A percentile compares a stretch with the other conserved stretches of the same genome.
Conservation (phyloP, 176 grass and related monocot species). For the Tuctoria greenei region DNA sequence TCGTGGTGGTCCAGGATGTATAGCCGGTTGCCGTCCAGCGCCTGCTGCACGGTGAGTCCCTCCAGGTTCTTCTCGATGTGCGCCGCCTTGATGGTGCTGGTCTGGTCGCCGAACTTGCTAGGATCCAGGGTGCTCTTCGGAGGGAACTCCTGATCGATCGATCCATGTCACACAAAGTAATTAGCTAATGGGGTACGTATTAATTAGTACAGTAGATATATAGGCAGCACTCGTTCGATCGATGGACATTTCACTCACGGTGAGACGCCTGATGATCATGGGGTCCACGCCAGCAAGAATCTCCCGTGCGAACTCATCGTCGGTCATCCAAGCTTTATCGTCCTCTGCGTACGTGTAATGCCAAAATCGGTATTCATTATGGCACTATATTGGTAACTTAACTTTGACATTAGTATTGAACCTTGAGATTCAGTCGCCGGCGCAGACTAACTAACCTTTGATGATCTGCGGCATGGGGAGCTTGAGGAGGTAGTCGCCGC, state of each 20-base stretch:
- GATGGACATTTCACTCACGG: constrained; percentile 10
- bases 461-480: constrained; percentile 61
- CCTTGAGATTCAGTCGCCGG: too few relatives aligned
- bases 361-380: too few relatives aligned
- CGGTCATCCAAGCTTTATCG: constrained; percentile 61
- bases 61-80: constrained; percentile 66
- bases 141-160: constrained; percentile 53
- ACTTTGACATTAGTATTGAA: too few relatives aligned
- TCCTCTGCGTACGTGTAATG: constrained; percentile 24
- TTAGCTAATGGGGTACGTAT: too few relatives aligned
- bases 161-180: too few relatives aligned
- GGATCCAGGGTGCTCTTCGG: constrained; percentile 71
- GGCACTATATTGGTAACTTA: too few relatives aligned
- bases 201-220: too few relatives aligned
- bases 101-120: constrained; percentile 71
- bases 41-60: constrained; percentile 57
- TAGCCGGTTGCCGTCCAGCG: constrained; percentile 49
- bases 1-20: constrained; percentile 96
- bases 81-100: constrained; percentile 66
- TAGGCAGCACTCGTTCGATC: too few relatives aligned
- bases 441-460: constrained; percentile 13
- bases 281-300: constrained; percentile 90
- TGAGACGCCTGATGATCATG: constrained; percentile 59
- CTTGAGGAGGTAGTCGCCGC: constrained; percentile 48
- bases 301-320: constrained; percentile 88